Base-by-base conservation (phyloP, 73 alveolate genomes). In the Stentor roeselii region DNA sequence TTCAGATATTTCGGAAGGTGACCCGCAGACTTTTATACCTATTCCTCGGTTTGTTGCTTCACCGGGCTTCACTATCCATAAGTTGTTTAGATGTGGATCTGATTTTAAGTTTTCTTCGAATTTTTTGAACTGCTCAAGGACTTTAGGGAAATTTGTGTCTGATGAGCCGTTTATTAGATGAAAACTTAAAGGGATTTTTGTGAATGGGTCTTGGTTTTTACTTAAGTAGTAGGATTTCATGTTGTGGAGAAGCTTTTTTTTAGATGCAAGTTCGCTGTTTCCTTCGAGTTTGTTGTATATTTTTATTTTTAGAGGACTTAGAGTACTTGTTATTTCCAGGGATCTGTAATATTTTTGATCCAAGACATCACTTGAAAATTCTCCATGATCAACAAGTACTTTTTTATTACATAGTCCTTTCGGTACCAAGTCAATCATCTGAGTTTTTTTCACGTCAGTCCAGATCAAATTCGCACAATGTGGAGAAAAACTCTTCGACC, bases 171-270 rank as follows among this genome's bases (percentile, higher is more conserved):
- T 88, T 75, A 86, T 41, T 3, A 94, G 80, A 83, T 94, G 98
- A 80, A 82, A 94, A 0, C 97, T 94, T 37, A 92, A 85, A 4
- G 98, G 98, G 21, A 94, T 84, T 6, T 74, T 78, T 4, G 67
- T 82, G 89, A 89, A 92, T 30, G 87, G 87, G 40, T 92, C 89
- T 82, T 84, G 50, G 4, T 91, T 84, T 3, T 88, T 85, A 0
- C 88, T 60, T 39, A 90, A 91, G 78, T 90, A 94, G 76, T 93
- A 93, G 60, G 61, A 67, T 60, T 86, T 85, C 94, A 94, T 86
- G 77, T 94, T 94, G 84, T 87, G 83, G 82, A 88, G 92, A 31
- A 94, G 92, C 34, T 90, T 93, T 77, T 94, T 94, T 78, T 94
- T 94, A 60, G 91, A 91, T 6, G 95, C 85, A 39, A 94, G 59